Conservation (phyloP, 2,329 filamentous ascomycete genomes). For the Apiospora phragmitis region DNA sequence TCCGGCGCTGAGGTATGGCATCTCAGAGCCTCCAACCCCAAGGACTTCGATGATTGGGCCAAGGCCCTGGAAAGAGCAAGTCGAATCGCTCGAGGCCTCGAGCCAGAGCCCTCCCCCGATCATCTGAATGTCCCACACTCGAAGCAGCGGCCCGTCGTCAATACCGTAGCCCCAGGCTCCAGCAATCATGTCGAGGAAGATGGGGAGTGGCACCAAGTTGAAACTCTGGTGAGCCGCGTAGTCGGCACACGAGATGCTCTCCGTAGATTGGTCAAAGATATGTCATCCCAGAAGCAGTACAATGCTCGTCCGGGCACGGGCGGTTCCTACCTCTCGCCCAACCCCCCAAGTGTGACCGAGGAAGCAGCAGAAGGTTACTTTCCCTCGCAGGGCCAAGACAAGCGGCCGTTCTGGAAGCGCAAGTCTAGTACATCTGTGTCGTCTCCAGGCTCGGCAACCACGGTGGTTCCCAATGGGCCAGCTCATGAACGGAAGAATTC, state of each 20-base stretch:
- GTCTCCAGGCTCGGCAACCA: conserved; percentile 34
- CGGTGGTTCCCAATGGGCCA: conserved; percentile 31
- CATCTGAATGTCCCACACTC: conserved; percentile 13
- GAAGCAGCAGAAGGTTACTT: conserved; percentile 54
- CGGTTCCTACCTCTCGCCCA: conserved; percentile 40
- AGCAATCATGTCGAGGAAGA: conserved; percentile 60
- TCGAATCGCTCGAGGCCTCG: conserved; percentile 58
- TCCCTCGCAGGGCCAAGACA: conserved; percentile 48
- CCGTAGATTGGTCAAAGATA: conserved; percentile 81
- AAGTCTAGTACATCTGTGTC: conserved; percentile 63
- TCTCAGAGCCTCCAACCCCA: conserved; percentile 76
- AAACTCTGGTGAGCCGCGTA: conserved; percentile 81
- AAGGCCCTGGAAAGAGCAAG: conserved; percentile 82
- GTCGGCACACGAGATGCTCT: conserved; percentile 88
- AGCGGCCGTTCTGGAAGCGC: conserved; percentile 86
- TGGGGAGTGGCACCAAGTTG: conserved; percentile 83
- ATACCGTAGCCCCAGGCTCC: conserved; percentile 29
- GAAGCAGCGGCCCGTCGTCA: conserved; percentile 21
- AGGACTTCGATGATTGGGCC: conserved; percentile 88
- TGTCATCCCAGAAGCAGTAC: conserved; percentile 62
- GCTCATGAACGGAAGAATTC: conserved; percentile 35
- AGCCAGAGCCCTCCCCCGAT: conserved; percentile 33
- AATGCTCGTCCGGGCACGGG: conserved; percentile 32
- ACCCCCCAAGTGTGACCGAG: conserved; percentile 48
- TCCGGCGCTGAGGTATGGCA: conserved; percentile 98